phyloP scores from a whole-genome alignment of 108 stramenopile genomes.

The Cylindrotheca closterium region DNA sequence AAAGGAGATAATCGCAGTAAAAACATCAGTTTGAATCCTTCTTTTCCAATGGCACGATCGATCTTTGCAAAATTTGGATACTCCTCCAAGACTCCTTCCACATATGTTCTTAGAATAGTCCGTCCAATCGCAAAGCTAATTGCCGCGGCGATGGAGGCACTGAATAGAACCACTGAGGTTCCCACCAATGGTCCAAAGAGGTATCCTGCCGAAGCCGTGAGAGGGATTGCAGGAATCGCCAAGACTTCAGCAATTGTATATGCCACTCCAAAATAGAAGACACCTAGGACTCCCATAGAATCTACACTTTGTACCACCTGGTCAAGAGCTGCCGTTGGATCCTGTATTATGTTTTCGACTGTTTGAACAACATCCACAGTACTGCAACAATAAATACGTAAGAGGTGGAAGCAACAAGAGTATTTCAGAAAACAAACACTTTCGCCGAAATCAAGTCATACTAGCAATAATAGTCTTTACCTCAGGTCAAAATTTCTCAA shows the following conservation, averaged over 20 bases:
- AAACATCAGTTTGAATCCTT: slow-evolving; percentile 90
- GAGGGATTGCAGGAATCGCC: slow-evolving; percentile 80
- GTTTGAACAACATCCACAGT: slow-evolving; percentile 1
- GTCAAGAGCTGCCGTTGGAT: slow-evolving; percentile 33
- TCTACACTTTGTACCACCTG: slow-evolving; percentile 29
- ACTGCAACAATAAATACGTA: background rate
- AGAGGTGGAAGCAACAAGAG: background rate
- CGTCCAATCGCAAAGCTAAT: slow-evolving; percentile 78
- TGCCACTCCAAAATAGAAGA: slow-evolving; percentile 38
- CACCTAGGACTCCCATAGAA: slow-evolving; percentile 38
- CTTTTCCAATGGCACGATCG: slow-evolving; percentile 82
- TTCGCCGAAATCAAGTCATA: background rate
- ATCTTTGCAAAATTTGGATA: slow-evolving; percentile 75
- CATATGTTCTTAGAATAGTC: slow-evolving; percentile 69
- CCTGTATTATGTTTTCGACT: slow-evolving; percentile 8
- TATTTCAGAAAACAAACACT: background rate
- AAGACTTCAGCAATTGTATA: slow-evolving; percentile 79
- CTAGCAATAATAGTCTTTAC: background rate
- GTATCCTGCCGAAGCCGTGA: slow-evolving; percentile 86
- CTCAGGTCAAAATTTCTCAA: slow-evolving; percentile 1
- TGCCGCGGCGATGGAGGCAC: slow-evolving; percentile 70
- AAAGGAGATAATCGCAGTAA: slow-evolving; percentile 82
- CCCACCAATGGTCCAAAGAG: slow-evolving; percentile 82
- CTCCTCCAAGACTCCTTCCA: slow-evolving; percentile 53
- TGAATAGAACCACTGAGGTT: slow-evolving; percentile 68